Percentiles rank a stretch among this genome's conserved stretches.
phyloP scores from a whole-genome alignment of 23 red algal species.

The Pyropia yezoensis region DNA sequence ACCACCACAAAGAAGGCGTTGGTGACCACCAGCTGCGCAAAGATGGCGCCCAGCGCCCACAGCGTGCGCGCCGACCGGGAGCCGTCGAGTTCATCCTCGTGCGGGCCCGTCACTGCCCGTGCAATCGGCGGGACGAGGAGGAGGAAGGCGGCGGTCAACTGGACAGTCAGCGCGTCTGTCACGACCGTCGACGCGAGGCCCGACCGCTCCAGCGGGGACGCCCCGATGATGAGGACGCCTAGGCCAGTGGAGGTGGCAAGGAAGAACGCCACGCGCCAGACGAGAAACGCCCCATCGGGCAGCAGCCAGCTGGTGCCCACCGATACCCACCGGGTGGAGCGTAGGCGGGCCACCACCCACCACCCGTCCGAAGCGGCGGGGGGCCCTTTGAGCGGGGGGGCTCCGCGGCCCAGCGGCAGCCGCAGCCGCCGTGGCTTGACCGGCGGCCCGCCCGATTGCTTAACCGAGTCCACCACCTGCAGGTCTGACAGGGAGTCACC shows the following conservation, averaged over 20 bases:
- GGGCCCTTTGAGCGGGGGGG: background rate
- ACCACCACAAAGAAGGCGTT: too few species aligned
- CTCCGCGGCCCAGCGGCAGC: background rate
- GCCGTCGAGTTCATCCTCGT: conserved; percentile 16
- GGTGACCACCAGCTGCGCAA: too few species aligned
- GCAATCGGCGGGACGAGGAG: conserved; percentile 6
- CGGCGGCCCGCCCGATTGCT: too few species aligned
- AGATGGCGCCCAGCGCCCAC: too few species aligned
- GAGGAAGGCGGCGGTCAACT: background rate
- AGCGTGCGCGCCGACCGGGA: too few species aligned
- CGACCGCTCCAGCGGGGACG: too few species aligned
- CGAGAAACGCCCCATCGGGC: conserved; percentile 1
- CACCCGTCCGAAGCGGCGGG: background rate
- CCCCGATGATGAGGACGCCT: too few species aligned
- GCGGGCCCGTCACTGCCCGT: background rate
- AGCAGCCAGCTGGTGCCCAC: conserved; percentile 20
- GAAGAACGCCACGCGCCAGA: conserved; percentile 7
- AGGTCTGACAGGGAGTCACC: too few species aligned
- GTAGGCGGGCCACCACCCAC: conserved; percentile 7
- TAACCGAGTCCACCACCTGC: too few species aligned
- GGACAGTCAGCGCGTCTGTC: too few species aligned
- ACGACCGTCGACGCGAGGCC: too few species aligned
- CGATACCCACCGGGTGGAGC: conserved; percentile 1
- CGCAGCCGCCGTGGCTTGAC: background rate
- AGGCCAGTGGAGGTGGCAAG: too few species aligned